Percentiles rank a stretch among this genome's conserved stretches.
These are phyloP conservation scores for Zygnema circumcarinatum DNA, from an alignment of 139 green algal species.

Conservation along the genomic window DNA sequence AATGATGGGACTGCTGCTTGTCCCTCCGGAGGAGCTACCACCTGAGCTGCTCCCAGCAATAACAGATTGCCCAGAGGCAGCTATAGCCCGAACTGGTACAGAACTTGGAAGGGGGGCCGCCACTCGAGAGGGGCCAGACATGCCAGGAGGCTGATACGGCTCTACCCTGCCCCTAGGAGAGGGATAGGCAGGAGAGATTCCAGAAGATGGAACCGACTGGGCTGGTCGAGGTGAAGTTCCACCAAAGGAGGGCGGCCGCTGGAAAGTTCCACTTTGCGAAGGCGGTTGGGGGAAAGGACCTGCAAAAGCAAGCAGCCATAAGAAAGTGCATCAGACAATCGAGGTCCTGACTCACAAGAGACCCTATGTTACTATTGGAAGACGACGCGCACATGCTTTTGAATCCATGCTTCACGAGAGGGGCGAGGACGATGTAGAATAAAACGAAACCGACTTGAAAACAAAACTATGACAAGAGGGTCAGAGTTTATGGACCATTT, in stretches of 20 bases:
- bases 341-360: no score
- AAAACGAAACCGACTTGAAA: background rate
- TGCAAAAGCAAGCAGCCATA: background rate
- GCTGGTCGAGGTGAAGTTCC: background rate
- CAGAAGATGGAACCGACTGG: background rate
- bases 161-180: no score
- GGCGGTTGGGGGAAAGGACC: background rate
- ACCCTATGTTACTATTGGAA: no score
- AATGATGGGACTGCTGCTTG: background rate
- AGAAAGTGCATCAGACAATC: background rate
- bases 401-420: background rate
- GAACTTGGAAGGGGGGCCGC: background rate
- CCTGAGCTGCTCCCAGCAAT: background rate
- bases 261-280: no score
- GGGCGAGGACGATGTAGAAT: background rate
- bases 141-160: no score
- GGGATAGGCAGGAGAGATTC: background rate
- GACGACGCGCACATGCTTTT: no score
- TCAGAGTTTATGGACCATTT: background rate
- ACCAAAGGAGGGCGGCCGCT: background rate
- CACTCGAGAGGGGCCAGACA: background rate
- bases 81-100: background rate
- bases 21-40: background rate
- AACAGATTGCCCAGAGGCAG: background rate
- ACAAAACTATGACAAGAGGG: background rate